These are phyloP conservation scores for Albifimbria verrucaria DNA, from an alignment of 2,329 filamentous ascomycete genomes.

Conservation along the genomic window DNA sequence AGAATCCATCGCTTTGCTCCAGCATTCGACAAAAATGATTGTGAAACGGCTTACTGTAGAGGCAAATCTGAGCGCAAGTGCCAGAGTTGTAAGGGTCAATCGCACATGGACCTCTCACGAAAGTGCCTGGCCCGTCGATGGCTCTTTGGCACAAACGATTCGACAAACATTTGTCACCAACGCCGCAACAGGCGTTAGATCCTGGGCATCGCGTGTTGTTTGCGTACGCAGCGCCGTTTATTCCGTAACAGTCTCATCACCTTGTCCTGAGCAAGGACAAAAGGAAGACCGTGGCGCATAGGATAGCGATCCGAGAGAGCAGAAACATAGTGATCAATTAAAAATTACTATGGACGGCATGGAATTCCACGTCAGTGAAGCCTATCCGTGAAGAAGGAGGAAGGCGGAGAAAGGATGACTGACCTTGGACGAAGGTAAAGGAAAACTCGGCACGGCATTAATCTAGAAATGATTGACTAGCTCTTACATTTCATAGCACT, in stretches of 20 bases:
- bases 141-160: constrained; percentile 13
- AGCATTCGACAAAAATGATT: background rate
- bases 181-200: constrained; percentile 10
- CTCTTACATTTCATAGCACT: no score
- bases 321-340: no score
- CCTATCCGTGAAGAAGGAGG: no score
- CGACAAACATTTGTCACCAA: constrained; percentile 10
- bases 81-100: constrained; percentile 8
- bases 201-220: constrained; percentile 3
- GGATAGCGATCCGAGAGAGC: no score
- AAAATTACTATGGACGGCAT: no score
- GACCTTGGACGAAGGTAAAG: no score
- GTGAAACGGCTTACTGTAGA: constrained; percentile 7
- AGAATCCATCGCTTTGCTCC: no score
- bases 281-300: background rate
- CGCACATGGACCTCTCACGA: constrained; percentile 14
- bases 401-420: no score
- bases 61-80: constrained; percentile 1
- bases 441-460: no score
- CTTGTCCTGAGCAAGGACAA: background rate
- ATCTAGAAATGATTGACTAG: no score
- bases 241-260: constrained; percentile 1
- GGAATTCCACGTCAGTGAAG: no score
- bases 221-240: background rate
- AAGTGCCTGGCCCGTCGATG: constrained; percentile 8